Conservation (phyloP, 306 rosid species). For the Dalbergia oliveri region DNA sequence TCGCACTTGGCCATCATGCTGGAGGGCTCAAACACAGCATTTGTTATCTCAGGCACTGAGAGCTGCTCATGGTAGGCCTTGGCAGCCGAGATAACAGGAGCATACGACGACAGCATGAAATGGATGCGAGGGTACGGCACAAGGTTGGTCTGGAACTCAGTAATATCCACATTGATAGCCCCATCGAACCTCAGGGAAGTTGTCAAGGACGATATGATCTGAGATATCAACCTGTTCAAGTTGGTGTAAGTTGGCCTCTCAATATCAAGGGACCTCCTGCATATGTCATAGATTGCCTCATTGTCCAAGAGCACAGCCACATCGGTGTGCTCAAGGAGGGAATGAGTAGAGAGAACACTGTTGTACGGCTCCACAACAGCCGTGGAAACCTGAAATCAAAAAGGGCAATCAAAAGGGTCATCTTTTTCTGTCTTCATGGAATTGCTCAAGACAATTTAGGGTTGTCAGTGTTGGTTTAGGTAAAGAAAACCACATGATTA, state of each 20-base stretch:
- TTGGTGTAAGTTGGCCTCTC: slow-evolving; percentile 97
- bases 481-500: too few relatives aligned
- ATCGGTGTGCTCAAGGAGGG: slow-evolving; percentile 97
- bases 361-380: slow-evolving; percentile 99
- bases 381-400: slow-evolving; percentile 79
- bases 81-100: slow-evolving; percentile 97
- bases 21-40: slow-evolving; percentile 96
- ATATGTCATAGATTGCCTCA: slow-evolving; percentile 96
- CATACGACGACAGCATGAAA: slow-evolving; percentile 96
- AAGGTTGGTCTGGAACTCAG: slow-evolving; percentile 98
- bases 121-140: slow-evolving; percentile 98
- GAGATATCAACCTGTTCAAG: slow-evolving; percentile 91
- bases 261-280: slow-evolving; percentile 91
- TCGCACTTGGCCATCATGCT: slow-evolving; percentile 99
- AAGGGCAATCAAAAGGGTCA: neutral
- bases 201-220: slow-evolving; percentile 91
- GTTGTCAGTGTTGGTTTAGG: too few relatives aligned
- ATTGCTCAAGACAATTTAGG: too few relatives aligned
- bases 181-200: slow-evolving; percentile 99
- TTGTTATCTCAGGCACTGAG: slow-evolving; percentile 94
- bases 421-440: too few relatives aligned
- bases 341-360: slow-evolving; percentile 96
- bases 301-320: slow-evolving; percentile 94
- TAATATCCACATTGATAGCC: slow-evolving; percentile 91
- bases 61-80: slow-evolving; percentile 98